A percentile compares a stretch with the other conserved stretches of the same genome.
These are phyloP conservation scores for Didymosphaeria variabile DNA, from an alignment of 2,329 filamentous ascomycete species.

Conservation along the genomic window DNA sequence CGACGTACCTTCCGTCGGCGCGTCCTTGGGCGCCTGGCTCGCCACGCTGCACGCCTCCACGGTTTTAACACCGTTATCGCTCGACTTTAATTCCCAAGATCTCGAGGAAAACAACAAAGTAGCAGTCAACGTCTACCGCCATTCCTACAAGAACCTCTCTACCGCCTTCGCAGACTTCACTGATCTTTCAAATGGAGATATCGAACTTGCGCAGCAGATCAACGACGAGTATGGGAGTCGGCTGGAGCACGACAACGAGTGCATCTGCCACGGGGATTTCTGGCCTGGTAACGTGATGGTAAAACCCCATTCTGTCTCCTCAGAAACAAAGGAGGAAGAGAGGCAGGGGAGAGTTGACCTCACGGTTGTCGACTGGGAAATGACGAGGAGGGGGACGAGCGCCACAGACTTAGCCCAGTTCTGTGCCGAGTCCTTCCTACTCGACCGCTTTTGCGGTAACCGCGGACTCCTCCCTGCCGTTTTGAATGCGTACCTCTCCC, in stretches of 20 bases:
- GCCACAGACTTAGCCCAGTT: conserved; percentile 52
- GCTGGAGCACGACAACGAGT: conserved; percentile 41
- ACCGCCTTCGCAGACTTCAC: conserved; percentile 22
- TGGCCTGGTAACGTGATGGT: conserved; percentile 52
- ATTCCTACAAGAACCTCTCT: conserved; percentile 41
- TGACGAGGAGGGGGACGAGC: conserved; percentile 41
- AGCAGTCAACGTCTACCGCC: conserved; percentile 38
- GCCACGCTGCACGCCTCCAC: conserved; percentile 36
- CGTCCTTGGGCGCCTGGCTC: conserved; percentile 44
- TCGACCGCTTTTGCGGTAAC: conserved; percentile 45
- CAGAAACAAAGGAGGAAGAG: too few relatives aligned
- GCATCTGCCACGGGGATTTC: conserved; percentile 51
- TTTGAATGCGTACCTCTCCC: conserved; percentile 34
- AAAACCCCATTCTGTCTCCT: background rate
- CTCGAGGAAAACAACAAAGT: conserved; percentile 36
- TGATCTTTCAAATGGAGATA: conserved; percentile 13
- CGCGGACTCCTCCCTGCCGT: conserved; percentile 40
- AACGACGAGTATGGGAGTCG: conserved; percentile 39
- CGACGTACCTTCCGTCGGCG: conserved; percentile 33
- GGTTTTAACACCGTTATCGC: conserved; percentile 21
- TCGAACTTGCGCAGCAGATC: conserved; percentile 33
- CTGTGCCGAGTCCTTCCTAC: conserved; percentile 47
- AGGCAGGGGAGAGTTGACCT: conserved; percentile 18
- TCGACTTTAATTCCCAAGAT: background rate
- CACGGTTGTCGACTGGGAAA: conserved; percentile 51